Evolutionary conservation across 2,329 filamentous ascomycete species (phyloP).

Genomic region (Fonsecaea pugnacius): DNA sequence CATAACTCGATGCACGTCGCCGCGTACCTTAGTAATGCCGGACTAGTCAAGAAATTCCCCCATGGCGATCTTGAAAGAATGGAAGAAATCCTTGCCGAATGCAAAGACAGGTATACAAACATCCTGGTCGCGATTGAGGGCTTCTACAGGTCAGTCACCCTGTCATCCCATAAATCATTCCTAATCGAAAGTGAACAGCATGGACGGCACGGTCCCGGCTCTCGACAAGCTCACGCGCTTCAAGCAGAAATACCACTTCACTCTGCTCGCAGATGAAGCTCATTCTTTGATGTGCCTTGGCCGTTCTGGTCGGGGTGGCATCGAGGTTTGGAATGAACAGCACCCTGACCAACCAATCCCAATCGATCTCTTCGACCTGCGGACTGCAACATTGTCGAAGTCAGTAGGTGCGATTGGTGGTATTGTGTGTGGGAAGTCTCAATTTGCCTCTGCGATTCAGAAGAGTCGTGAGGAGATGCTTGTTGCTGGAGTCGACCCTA

Average conservation of each 20-base stretch:
- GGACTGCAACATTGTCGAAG: conserved; percentile 22
- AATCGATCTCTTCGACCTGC: conserved; percentile 17
- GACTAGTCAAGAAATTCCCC: conserved; percentile 39
- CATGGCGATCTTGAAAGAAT: conserved; percentile 17
- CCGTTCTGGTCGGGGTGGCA: conserved; percentile 12
- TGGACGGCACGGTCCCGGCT: conserved; percentile 22
- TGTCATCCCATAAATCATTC: no score
- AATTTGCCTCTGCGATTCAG: conserved; percentile 5
- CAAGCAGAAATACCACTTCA: conserved; percentile 20
- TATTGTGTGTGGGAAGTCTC: conserved; percentile 17
- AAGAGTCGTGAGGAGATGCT: conserved; percentile 18
- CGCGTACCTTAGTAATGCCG: conserved; percentile 53
- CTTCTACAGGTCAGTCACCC: conserved; percentile 19
- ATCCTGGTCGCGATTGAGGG: conserved; percentile 21
- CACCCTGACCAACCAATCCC: conserved; percentile 4
- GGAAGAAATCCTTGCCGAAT: conserved; percentile 6
- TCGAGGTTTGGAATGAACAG: conserved; percentile 22
- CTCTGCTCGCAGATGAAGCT: conserved; percentile 24
- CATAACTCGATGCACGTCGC: conserved; percentile 25
- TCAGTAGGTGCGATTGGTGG: conserved; percentile 20
- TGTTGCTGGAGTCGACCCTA: conserved; percentile 7
- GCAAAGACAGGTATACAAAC: conserved; percentile 4
- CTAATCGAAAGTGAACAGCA: conserved; percentile 7
- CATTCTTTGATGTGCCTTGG: conserved; percentile 21
- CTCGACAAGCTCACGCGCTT: conserved; percentile 10